These are phyloP conservation scores for Exobasidium cylindrosporum DNA, from an alignment of 1,284 basidiomycete species.

Conservation along the genomic window DNA sequence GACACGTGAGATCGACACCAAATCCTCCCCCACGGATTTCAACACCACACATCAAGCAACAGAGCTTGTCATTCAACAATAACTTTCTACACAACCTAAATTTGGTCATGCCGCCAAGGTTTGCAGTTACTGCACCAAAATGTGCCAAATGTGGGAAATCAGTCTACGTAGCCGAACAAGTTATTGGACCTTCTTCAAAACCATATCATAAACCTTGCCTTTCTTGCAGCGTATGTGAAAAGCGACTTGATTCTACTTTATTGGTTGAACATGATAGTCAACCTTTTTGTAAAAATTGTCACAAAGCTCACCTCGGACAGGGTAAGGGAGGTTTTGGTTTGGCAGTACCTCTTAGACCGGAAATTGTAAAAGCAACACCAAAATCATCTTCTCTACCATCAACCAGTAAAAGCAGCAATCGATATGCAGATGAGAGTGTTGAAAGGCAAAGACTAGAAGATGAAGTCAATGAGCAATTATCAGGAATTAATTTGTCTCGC, in stretches of 20 bases:
- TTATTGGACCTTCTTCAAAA: slow-evolving; percentile 47
- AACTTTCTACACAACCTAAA: no score
- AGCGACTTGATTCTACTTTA: slow-evolving; percentile 49
- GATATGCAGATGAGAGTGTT: not conserved
- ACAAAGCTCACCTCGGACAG: slow-evolving; percentile 48
- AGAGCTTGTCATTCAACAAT: no score
- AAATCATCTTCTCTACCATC: not conserved
- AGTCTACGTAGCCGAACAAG: slow-evolving; percentile 53
- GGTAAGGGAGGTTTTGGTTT: slow-evolving; percentile 51
- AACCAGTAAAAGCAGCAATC: not conserved
- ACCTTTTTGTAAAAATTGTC: slow-evolving; percentile 53
- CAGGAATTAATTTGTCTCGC: slow-evolving; percentile 20
- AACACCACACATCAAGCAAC: no score
- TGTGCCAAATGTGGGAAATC: slow-evolving; percentile 50
- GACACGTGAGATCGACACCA: no score
- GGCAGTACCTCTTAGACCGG: slow-evolving; percentile 43
- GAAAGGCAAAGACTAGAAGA: slow-evolving; percentile 19
- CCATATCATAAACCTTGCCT: slow-evolving; percentile 53
- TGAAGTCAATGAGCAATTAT: slow-evolving; percentile 10
- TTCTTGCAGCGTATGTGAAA: slow-evolving; percentile 50
- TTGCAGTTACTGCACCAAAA: slow-evolving; percentile 45
- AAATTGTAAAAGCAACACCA: slow-evolving; percentile 14
- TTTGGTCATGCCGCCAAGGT: slow-evolving; percentile 30
- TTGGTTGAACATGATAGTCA: slow-evolving; percentile 53
- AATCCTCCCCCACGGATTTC: no score